Evolutionary conservation across 2,329 filamentous ascomycete genomes (phyloP).

Genomic region (Ceratocystis destructans): DNA sequence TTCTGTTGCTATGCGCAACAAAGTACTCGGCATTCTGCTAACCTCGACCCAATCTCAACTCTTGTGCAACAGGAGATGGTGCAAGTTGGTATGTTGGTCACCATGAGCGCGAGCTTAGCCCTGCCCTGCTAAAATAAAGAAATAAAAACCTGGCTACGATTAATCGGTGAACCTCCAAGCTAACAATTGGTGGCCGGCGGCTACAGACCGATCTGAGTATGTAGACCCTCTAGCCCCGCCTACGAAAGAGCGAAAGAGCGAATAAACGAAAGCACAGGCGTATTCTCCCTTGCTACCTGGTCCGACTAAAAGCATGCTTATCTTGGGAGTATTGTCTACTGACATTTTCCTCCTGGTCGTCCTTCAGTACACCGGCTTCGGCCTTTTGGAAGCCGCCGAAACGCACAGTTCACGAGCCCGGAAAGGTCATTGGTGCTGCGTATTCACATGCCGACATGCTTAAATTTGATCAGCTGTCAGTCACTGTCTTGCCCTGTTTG

Average conservation of each 20-base stretch:
- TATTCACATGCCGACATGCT: constrained; percentile 95
- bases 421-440: constrained; percentile 76
- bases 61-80: constrained; percentile 72
- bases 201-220: constrained; percentile 49
- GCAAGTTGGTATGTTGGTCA: constrained; percentile 67
- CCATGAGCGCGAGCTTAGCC: neutral
- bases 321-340: constrained; percentile 18
- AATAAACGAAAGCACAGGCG: too few relatives aligned
- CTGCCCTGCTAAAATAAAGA: neutral
- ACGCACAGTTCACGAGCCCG: constrained; percentile 45
- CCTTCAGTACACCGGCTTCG: constrained; percentile 53
- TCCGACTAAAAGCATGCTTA: too few relatives aligned
- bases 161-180: constrained; percentile 9
- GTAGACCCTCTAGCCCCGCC: constrained; percentile 25
- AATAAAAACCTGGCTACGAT: too few relatives aligned
- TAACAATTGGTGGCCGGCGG: neutral
- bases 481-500: neutral
- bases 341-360: constrained; percentile 20
- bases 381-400: constrained; percentile 69
- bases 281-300: too few relatives aligned
- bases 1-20: neutral
- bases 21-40: neutral
- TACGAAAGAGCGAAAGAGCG: neutral
- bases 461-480: constrained; percentile 67
- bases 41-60: neutral